Evolutionary conservation across 805 yeast genomes (phyloP).

Genomic region (Pichia manshurica): DNA sequence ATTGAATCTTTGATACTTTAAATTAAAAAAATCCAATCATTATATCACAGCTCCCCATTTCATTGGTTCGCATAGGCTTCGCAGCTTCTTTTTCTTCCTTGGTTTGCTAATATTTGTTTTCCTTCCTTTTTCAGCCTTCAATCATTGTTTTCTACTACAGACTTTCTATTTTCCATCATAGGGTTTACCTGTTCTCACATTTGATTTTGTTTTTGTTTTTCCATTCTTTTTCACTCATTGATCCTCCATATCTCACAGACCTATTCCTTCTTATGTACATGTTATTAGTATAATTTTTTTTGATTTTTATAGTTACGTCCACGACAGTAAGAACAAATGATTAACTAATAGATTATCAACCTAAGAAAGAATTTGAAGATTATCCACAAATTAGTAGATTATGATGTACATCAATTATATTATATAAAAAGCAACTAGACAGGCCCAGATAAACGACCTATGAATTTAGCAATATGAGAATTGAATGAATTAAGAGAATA

Average conservation of each 20-base stretch:
- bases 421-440: too few species aligned
- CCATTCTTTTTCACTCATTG: neutral
- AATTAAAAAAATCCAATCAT: neutral
- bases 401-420: too few species aligned
- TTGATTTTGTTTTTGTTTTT: neutral
- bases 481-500: neutral
- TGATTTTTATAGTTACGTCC: too few species aligned
- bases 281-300: too few species aligned
- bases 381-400: too few species aligned
- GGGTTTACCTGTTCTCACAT: too few species aligned
- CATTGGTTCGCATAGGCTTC: neutral
- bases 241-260: neutral
- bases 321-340: too few species aligned
- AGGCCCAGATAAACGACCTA: too few species aligned
- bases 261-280: too few species aligned
- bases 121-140: neutral
- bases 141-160: neutral
- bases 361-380: too few species aligned
- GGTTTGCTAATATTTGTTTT: neutral
- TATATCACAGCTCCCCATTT: neutral
- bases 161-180: neutral
- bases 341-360: too few species aligned
- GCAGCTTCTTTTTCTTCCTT: neutral
- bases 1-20: neutral
- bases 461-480: too few species aligned